Conservation (phyloP, 1,284 basidiomycete species). For the Entoloma clypeatum region DNA sequence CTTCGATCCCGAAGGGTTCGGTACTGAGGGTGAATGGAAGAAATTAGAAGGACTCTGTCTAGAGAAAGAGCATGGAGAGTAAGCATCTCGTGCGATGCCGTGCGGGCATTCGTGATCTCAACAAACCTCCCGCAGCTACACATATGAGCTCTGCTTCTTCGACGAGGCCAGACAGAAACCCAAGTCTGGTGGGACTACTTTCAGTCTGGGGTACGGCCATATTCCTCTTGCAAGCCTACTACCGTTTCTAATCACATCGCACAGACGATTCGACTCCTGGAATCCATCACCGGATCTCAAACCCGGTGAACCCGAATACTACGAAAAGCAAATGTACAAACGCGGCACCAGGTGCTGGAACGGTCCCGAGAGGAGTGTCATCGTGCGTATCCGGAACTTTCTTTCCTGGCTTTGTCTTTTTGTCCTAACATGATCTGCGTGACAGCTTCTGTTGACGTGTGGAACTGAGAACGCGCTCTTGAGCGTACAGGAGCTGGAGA, state of each 20-base stretch:
- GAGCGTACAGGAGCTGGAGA: slow-evolving; percentile 87
- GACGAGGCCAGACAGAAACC: slow-evolving; percentile 86
- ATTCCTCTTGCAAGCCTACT: not conserved
- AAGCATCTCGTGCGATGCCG: slow-evolving; percentile 26
- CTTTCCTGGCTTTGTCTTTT: slow-evolving; percentile 2
- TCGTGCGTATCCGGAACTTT: slow-evolving; percentile 42
- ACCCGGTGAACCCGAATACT: slow-evolving; percentile 69
- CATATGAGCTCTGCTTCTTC: slow-evolving; percentile 96
- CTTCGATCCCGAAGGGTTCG: slow-evolving; percentile 67
- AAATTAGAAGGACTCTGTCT: slow-evolving; percentile 86
- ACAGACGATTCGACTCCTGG: slow-evolving; percentile 76
- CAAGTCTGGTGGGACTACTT: slow-evolving; percentile 73
- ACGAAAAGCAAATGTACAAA: slow-evolving; percentile 78
- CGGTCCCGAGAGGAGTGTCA: slow-evolving; percentile 82
- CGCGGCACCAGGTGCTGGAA: slow-evolving; percentile 95
- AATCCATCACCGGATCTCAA: slow-evolving; percentile 53
- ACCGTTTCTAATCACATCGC: slow-evolving; percentile 2
- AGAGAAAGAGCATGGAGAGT: slow-evolving; percentile 85
- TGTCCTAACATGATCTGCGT: slow-evolving; percentile 9
- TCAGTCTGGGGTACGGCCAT: slow-evolving; percentile 77
- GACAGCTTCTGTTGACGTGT: slow-evolving; percentile 77
- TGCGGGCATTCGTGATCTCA: slow-evolving; percentile 1
- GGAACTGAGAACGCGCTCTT: slow-evolving; percentile 84
- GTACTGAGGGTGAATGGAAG: slow-evolving; percentile 90
- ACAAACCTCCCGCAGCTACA: slow-evolving; percentile 58